Evolutionary conservation across 179 eudicot genomes (phyloP).

Genomic region (Nepenthes alata): DNA sequence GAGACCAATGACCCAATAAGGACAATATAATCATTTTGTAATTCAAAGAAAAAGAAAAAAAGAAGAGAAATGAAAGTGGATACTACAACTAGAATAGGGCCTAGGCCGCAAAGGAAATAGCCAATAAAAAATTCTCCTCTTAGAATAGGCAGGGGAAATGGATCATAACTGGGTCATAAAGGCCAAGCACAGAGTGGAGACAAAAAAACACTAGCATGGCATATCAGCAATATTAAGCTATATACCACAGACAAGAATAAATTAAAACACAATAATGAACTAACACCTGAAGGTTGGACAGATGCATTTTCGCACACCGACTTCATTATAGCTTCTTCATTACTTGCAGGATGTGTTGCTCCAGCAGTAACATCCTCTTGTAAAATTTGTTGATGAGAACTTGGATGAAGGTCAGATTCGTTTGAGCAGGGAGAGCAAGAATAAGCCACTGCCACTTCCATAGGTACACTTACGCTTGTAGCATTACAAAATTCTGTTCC

Average conservation of each 20-base stretch:
- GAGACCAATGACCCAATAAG: no score
- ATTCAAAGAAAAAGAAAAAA: no score
- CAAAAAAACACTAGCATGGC: no score
- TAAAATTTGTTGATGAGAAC: slow-evolving; percentile 10
- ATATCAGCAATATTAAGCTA: background rate
- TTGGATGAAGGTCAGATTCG: slow-evolving; percentile 11
- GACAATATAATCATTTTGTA: no score
- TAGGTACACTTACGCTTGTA: slow-evolving; percentile 13
- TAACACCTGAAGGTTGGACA: slow-evolving; percentile 27
- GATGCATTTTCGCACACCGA: slow-evolving; percentile 18
- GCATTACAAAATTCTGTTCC: slow-evolving; percentile 18
- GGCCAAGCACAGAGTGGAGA: no score
- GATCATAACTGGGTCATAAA: no score
- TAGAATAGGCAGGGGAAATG: no score
- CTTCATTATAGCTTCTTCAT: slow-evolving; percentile 8
- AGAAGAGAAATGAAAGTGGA: no score
- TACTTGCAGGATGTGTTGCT: slow-evolving; percentile 11
- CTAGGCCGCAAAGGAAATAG: no score
- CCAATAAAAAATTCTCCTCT: no score
- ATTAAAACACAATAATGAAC: background rate
- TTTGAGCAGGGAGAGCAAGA: slow-evolving; percentile 9
- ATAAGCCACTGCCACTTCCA: slow-evolving; percentile 9
- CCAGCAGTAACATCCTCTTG: slow-evolving; percentile 15
- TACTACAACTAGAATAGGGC: no score
- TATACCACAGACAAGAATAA: background rate